Conservation (phyloP, 148 eudicot species). For the Diospyros kaki region DNA sequence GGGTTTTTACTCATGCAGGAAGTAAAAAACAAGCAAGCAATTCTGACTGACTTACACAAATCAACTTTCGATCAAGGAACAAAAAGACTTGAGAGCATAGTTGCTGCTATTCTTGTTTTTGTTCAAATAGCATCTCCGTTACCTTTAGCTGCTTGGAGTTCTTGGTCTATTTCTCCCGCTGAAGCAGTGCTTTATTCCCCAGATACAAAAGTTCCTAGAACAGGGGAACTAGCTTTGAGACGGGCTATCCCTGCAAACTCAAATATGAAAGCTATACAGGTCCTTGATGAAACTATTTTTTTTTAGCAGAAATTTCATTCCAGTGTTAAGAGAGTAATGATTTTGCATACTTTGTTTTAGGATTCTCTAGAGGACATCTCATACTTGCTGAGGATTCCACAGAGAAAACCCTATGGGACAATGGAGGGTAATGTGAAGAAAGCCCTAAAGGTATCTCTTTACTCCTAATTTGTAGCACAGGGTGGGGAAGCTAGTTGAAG, state of each 20-base stretch:
- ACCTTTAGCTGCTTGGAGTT: slow-evolving; percentile 18
- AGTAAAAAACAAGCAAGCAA: slow-evolving; percentile 23
- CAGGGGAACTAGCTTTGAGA: slow-evolving; percentile 77
- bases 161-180: slow-evolving; percentile 15
- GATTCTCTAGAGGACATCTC: slow-evolving; percentile 90
- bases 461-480: background rate
- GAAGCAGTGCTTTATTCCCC: slow-evolving; percentile 57
- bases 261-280: slow-evolving; percentile 92
- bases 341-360: slow-evolving; percentile 25
- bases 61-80: background rate
- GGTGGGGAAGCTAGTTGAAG: background rate
- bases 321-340: background rate
- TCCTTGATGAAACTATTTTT: slow-evolving; percentile 10
- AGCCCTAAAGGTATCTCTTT: slow-evolving; percentile 68
- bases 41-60: slow-evolving; percentile 3
- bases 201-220: slow-evolving; percentile 94
- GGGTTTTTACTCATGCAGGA: slow-evolving; percentile 66
- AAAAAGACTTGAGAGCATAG: slow-evolving; percentile 13
- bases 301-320: background rate
- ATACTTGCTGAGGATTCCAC: slow-evolving; percentile 94
- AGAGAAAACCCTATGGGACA: slow-evolving; percentile 91
- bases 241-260: slow-evolving; percentile 89
- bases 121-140: slow-evolving; percentile 21
- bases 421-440: slow-evolving; percentile 98
- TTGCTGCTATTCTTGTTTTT: slow-evolving; percentile 17